Evolutionary conservation across 306 rosid genomes (phyloP), one percentile per base, ranked within the genome.

Genomic region (Lathyrus oleraceus): DNA sequence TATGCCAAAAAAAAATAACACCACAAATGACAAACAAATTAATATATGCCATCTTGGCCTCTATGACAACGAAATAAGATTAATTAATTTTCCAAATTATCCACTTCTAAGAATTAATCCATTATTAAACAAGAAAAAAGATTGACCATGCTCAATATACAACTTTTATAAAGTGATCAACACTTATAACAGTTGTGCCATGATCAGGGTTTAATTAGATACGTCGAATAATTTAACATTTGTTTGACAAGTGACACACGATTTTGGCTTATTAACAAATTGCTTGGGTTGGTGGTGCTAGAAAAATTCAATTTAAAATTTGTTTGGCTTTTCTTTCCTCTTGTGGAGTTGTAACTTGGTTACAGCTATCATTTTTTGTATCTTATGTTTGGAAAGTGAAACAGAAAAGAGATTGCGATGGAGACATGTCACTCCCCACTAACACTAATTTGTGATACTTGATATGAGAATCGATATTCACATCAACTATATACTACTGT

Each of bases 341-440:
- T 81, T 77, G 35, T 67, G 81, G 81, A 59, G 52, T 72, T 61
- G 39, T 44, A 74, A 74, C 56, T 71, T 84, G 88, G 57, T 23
- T 84, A 79, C 88, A 84, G 88, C 88, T 84, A 84, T 78, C 77
- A 81, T 72, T 75, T 79, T 78, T 80, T 78, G 81, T 71, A 74
- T 70, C 44, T 75, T 70, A 52, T 5, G 11, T 59, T 49, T 15
- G 64, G 66, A 78, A 73, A 67, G 73, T 61, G 20, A 73, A 64
- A 44, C 48, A 45, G 39, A 52, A 71, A 71, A 49, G 68, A 78
- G 69, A 58, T 38, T 2, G 17, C 12, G 81, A 67, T 62, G 14
- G 30, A 65, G 73, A 75, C 45, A 54, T 61, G 67, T 70, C 79
- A 82, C 72, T 82, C 63, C 74, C 72, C 86, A 79, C 81, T 75